Evolutionary conservation across 2,329 filamentous ascomycete species (phyloP), one percentile per base, ranked within the genome.

Genomic region (Stemphylium beticola): DNA sequence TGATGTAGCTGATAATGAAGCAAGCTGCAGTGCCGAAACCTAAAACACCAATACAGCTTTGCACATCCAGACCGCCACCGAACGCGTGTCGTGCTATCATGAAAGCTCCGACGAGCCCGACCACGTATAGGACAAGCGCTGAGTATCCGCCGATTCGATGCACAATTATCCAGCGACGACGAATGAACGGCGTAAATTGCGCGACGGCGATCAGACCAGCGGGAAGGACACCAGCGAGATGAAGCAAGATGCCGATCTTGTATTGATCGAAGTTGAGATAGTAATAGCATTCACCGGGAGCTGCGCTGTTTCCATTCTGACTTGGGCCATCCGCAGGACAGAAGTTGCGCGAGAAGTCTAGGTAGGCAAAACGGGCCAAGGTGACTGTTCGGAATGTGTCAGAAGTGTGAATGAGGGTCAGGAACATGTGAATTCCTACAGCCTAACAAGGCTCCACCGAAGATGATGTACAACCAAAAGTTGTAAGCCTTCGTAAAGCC

Each of bases 91-190:
- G 76, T 0, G 76, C 72, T 17, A 87, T 81, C 75, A 87, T 82
- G 1, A 87, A 57, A 0, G 81, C 83, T 0, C 82, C 82, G 0
- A 75, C 74, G 2, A 81, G 80, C 12, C 76, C 74, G 4, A 81
- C 49, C 0, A 81, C 24, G 2, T 81, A 74, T 0, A 88, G 73
- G 0, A 83, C 49, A 0, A 84, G 53, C 47, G 85, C 68, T 4
- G 82, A 32, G 56, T 87, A 87, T 1, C 87, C 87, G 47, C 82
- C 85, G 50, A 88, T 77, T 0, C 86, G 82, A 64, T 89, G 87
- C 18, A 87, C 67, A 2, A 83, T 54, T 1, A 85, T 72, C 46
- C 73, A 64, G 59, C 78, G 81, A 60, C 83, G 78, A 1, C 79
- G 73, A 44, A 80, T 75, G 22, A 71, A 62, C 1, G 78, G 79